Evolutionary conservation across 192 early-diverging fungal species (phyloP), one percentile per base, ranked within the genome.

Genomic region (Podila minutissima): DNA sequence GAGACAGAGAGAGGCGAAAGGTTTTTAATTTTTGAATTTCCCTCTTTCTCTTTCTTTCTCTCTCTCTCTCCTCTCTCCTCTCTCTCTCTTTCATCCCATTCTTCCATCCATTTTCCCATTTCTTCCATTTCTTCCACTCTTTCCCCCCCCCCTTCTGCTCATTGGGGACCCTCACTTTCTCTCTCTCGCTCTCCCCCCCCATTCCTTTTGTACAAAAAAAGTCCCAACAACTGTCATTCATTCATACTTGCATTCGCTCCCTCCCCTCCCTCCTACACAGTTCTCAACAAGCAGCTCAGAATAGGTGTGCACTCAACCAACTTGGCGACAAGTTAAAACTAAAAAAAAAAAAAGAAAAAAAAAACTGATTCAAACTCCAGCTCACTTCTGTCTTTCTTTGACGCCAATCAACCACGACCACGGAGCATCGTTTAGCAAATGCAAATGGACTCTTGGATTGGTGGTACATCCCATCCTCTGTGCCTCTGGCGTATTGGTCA

Each of bases 61-160:
- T 61, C 48, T 49, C 35, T 28, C 49, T 55, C 49, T 35, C 37
- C 41, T 61, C 31, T 22, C 62, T 28, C 32, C 29, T 67, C 41
- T 41, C 66, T 57, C 24, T 33, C 26, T 32, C 35, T 59, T 6
- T 9, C 50, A 41, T 28, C 50, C 35, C 28, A 26, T 29, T 13
- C 20, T 17, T 50, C 35, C 24, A 31, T 41, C 55, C 35, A 5
- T 24, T 59, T 29, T 32, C 20, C 41, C 17, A 26, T 35, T 61
- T 59, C 35, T 41, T 62, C 35, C 22, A 13, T 58, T 26, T 48
- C 57, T 12, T 66, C 35, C 55, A 13, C 59, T 37, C 63, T 60
- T 37, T 58, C 28, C 35, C 22, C 3, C 28, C 35, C 22, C 3
- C 6, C 6, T 33, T 61, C 35, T 31, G 20, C 29, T 61, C 31